phyloP scores from a whole-genome alignment of 176 grass and related monocot species.

The Rhipidocladum racemiflorum region DNA sequence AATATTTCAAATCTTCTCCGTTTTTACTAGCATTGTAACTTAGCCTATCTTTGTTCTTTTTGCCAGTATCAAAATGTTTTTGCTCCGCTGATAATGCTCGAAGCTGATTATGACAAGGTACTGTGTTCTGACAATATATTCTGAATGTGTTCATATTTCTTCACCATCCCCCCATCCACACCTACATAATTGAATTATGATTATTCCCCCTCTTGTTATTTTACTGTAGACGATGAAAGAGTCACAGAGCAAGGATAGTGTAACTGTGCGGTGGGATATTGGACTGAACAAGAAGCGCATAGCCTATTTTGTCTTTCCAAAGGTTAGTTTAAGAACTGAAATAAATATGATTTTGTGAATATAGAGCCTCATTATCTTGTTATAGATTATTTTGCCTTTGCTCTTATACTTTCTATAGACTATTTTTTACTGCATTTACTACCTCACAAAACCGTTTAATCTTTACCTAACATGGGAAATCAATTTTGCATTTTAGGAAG shows the following conservation, averaged over 20 bases:
- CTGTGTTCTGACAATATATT: slow-evolving; percentile 15
- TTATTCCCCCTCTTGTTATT: slow-evolving; percentile 14
- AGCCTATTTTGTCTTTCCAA: slow-evolving; percentile 98
- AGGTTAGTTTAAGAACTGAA: slow-evolving; percentile 53
- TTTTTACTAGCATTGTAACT: slow-evolving; percentile 27
- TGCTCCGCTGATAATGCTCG: slow-evolving; percentile 95
- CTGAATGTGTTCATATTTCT: background rate
- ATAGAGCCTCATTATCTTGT: background rate
- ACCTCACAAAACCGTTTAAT: slow-evolving; percentile 7
- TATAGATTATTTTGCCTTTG: background rate
- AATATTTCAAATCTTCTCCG: background rate
- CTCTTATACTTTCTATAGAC: background rate
- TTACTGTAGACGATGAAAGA: slow-evolving; percentile 96
- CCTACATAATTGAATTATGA: background rate
- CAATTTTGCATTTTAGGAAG: slow-evolving; percentile 67
- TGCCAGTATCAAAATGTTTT: slow-evolving; percentile 99
- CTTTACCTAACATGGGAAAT: background rate
- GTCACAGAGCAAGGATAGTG: slow-evolving; percentile 97
- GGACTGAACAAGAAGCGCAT: slow-evolving; percentile 98
- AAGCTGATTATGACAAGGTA: slow-evolving; percentile 99
- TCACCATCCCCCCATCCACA: background rate
- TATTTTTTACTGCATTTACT: background rate
- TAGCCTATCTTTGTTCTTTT: slow-evolving; percentile 1
- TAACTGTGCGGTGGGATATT: slow-evolving; percentile 94
- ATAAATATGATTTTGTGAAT: background rate